Percentiles rank a stretch among this genome's conserved stretches.
These are phyloP conservation scores for Xerocomellus amylosporus DNA, from an alignment of 768 basidiomycete species.

Conservation along the genomic window DNA sequence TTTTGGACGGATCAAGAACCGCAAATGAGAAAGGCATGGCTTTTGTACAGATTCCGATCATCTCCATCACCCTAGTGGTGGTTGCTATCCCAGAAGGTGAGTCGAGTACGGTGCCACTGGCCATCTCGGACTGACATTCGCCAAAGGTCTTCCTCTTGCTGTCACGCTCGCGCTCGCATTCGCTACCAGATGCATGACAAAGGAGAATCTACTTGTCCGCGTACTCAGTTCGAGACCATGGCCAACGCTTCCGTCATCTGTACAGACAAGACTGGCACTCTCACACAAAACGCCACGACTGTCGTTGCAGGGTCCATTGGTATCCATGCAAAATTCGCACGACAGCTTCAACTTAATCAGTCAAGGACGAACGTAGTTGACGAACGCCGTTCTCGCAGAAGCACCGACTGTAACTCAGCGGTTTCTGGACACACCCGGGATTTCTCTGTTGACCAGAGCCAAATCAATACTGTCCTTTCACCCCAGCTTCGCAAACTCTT, in stretches of 20 bases:
- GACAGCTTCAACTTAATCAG: conserved; percentile 66
- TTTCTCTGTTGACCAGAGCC: conserved; percentile 80
- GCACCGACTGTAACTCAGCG: conserved; percentile 26
- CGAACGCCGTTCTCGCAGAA: conserved; percentile 32
- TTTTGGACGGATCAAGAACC: conserved; percentile 40
- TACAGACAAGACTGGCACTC: conserved; percentile 95
- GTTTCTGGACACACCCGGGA: conserved; percentile 53
- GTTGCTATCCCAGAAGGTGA: conserved; percentile 81
- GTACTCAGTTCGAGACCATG: conserved; percentile 98
- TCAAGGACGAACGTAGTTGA: conserved; percentile 70
- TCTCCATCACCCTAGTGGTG: conserved; percentile 85
- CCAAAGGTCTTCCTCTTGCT: conserved; percentile 82
- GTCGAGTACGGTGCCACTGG: conserved; percentile 3
- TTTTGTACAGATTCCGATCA: conserved; percentile 92
- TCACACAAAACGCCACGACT: conserved; percentile 93
- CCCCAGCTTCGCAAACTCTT: conserved; percentile 61
- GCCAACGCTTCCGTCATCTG: conserved; percentile 95
- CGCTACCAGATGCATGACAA: conserved; percentile 97
- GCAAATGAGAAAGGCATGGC: conserved; percentile 82
- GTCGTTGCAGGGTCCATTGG: conserved; percentile 96
- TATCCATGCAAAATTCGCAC: conserved; percentile 92
- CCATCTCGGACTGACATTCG: not conserved
- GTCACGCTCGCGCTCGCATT: conserved; percentile 96
- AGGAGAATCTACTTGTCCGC: conserved; percentile 91
- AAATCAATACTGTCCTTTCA: conserved; percentile 64